Percentiles rank a stretch among this genome's conserved stretches.
Conservation (phyloP, 768 basidiomycete genomes). For the Boletus eberwhitei region DNA sequence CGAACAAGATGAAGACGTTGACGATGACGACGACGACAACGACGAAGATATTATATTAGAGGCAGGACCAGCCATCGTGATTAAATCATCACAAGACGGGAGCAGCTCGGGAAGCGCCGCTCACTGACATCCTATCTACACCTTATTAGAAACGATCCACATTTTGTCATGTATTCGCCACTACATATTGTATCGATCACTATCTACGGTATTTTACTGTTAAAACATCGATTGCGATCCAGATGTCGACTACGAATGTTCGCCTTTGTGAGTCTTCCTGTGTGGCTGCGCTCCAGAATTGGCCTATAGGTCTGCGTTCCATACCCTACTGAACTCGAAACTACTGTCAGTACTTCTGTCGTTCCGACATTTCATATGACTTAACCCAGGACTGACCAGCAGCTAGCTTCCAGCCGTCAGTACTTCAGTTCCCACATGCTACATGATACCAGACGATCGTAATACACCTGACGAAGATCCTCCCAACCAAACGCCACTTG, state of each 20-base stretch:
- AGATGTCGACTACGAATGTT: background rate
- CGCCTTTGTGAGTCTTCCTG: no score
- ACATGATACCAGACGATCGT: conserved; percentile 27
- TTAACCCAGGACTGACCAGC: background rate
- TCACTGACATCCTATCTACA: conserved; percentile 14
- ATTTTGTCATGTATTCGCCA: conserved; percentile 18
- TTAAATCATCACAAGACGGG: conserved; percentile 33
- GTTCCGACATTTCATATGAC: background rate
- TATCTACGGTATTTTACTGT: background rate
- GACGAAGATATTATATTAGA: conserved; percentile 75
- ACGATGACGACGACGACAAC: conserved; percentile 59
- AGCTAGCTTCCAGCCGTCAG: background rate
- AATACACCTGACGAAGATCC: conserved; percentile 10
- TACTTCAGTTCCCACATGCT: conserved; percentile 19
- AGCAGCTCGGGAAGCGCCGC: conserved; percentile 23
- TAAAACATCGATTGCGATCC: background rate
- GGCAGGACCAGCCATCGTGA: conserved; percentile 61
- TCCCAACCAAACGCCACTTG: conserved; percentile 8
- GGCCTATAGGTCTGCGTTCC: background rate
- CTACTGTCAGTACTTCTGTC: conserved; percentile 2
- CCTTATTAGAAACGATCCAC: conserved; percentile 3
- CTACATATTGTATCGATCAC: conserved; percentile 12
- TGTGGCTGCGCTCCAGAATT: conserved; percentile 6
- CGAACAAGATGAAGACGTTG: conserved; percentile 58
- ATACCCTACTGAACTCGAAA: background rate